Conservation (phyloP, 208 protist genomes). For the Leishmania major region DNA sequence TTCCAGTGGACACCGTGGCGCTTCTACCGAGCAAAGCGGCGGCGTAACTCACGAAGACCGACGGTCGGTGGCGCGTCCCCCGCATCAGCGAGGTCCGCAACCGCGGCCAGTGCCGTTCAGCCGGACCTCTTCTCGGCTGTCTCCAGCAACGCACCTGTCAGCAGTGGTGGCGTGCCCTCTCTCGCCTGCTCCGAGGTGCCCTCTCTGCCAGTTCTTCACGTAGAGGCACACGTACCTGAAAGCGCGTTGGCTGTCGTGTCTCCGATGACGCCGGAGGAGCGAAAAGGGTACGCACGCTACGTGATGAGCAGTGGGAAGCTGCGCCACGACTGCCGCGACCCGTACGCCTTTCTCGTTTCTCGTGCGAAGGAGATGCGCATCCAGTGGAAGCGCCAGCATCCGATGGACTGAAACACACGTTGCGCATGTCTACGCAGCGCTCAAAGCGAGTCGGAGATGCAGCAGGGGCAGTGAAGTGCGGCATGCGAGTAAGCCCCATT, state of each 20-base stretch:
- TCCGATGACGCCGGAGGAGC: constrained; percentile 45
- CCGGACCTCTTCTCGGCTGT: neutral
- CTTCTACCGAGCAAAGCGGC: constrained; percentile 31
- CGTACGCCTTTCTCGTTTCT: constrained; percentile 66
- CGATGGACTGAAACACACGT: constrained; percentile 5
- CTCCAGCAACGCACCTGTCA: neutral
- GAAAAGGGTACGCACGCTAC: constrained; percentile 53
- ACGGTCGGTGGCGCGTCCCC: neutral
- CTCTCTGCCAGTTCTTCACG: constrained; percentile 27
- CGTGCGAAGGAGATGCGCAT: constrained; percentile 44
- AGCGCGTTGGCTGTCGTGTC: constrained; percentile 7
- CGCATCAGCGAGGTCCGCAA: neutral
- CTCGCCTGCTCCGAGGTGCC: constrained; percentile 20
- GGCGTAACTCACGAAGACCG: neutral
- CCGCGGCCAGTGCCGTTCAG: neutral
- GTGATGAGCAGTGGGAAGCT: constrained; percentile 82
- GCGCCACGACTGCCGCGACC: constrained; percentile 75
- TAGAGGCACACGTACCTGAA: constrained; percentile 13
- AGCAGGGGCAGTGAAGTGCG: neutral
- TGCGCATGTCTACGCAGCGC: neutral
- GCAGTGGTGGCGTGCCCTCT: constrained; percentile 17
- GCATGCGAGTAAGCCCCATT: neutral
- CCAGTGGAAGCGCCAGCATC: constrained; percentile 32
- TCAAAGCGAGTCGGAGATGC: neutral
- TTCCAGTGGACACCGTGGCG: constrained; percentile 37